Conservation (phyloP, 179 eudicot genomes). For the Carnegiea gigantea region DNA sequence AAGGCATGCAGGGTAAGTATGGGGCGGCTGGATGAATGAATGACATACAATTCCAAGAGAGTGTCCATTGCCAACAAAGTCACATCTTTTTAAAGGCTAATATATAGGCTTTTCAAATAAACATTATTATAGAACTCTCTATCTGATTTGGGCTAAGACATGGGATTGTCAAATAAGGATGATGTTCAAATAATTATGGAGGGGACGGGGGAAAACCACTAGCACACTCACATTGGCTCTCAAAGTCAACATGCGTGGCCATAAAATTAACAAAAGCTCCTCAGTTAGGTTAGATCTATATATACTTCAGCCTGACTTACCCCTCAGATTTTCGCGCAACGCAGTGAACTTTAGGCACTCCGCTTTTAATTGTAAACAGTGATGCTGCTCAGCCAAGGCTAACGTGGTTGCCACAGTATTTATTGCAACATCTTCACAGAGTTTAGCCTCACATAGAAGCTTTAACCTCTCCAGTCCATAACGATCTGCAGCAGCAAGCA, state of each 20-base stretch:
- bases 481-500: slow-evolving; percentile 88
- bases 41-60: not conserved
- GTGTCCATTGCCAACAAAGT: not conserved
- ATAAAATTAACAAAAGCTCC: not conserved
- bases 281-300: not conserved
- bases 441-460: slow-evolving; percentile 67
- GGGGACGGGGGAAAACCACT: no score
- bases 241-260: not conserved
- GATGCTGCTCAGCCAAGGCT: slow-evolving; percentile 81
- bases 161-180: no score
- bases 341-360: slow-evolving; percentile 4
- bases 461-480: slow-evolving; percentile 81
- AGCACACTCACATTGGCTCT: no score
- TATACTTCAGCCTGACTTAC: not conserved
- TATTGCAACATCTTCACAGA: slow-evolving; percentile 73
- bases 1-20: not conserved
- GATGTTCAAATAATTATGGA: no score
- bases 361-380: not conserved
- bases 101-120: not conserved
- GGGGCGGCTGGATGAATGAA: not conserved
- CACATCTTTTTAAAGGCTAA: not conserved
- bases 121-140: not conserved
- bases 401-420: slow-evolving; percentile 84
- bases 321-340: not conserved
- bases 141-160: no score